Base-by-base conservation (phyloP, 2,329 filamentous ascomycete genomes). In the Claviceps arundinis region DNA sequence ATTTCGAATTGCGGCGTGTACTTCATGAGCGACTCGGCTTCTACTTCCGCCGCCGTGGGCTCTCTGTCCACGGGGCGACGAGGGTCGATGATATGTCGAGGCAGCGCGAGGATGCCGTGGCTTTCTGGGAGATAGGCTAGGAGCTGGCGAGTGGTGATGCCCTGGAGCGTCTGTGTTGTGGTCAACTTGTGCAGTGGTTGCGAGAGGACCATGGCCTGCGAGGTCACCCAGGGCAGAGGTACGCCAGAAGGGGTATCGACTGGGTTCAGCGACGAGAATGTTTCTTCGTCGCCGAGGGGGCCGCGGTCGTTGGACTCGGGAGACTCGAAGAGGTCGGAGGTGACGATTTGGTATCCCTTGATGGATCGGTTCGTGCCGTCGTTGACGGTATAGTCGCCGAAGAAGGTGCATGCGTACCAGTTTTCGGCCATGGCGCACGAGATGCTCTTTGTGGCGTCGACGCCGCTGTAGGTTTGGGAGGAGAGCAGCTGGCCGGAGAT, bases 271-370 rank as follows among this genome's bases (percentile, higher is more conserved):
- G 84, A 84, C 0, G 91, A 96, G 62, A 84, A 87, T 62, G 90
- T 91, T 43, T 74, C 71, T 1, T 79, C 70, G 22, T 82, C 76
- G 49, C 79, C 84, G 1, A 95, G 76, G 3, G 85, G 78, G 1
- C 91, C 93, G 52, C 93, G 85, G 67, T 95, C 87, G 64, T 98
- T 93, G 22, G 87, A 74, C 11, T 82, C 69, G 0, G 84, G 76
- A 0, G 90, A 95, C 66, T 96, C 93, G 69, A 90, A 97, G 38
- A 98, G 79, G 63, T 98, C 91, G 0, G 87, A 84, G 11, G 95
- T 77, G 19, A 90, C 78, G 7, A 97, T 76, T 60, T 95, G 88
- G 66, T 95, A 87, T 40, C 90, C 90, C 66, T 89, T 88, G 54
- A 90, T 78, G 4, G 72, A 67, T 52, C 76, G 73, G n/a, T 74